phyloP scores from a whole-genome alignment of 257 asterid species.

The Solanum clarkiae region DNA sequence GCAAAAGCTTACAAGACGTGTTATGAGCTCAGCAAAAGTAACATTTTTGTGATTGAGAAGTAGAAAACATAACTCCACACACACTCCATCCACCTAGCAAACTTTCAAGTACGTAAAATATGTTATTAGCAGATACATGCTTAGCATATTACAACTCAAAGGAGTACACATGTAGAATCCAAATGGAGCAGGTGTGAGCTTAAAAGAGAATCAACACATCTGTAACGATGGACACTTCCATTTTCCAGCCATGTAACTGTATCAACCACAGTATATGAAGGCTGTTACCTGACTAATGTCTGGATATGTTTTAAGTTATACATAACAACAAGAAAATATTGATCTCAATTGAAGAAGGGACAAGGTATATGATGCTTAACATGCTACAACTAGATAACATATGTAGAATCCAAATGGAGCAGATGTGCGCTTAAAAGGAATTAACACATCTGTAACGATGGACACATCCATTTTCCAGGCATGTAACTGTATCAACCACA shows the following conservation, averaged over 20 bases:
- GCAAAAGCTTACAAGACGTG: not conserved
- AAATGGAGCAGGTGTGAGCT: slow-evolving; percentile 60
- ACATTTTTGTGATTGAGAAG: not conserved
- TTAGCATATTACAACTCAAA: not conserved
- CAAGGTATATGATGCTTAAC: not conserved
- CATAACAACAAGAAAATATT: not conserved
- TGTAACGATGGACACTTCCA: slow-evolving; percentile 47
- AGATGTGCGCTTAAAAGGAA: slow-evolving; percentile 25
- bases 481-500: slow-evolving; percentile 54
- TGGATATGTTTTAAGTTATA: slow-evolving; percentile 9
- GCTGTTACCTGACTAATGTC: slow-evolving; percentile 33
- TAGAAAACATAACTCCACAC: not conserved
- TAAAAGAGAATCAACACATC: slow-evolving; percentile 15
- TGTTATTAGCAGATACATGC: not conserved
- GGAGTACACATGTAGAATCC: slow-evolving; percentile 22
- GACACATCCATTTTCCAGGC: slow-evolving; percentile 43
- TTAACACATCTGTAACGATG: slow-evolving; percentile 52
- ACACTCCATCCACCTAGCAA: not conserved
- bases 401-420: slow-evolving; percentile 63
- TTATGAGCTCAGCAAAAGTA: not conserved
- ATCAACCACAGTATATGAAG: slow-evolving; percentile 24
- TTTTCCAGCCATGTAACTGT: slow-evolving; percentile 60
- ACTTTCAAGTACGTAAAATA: not conserved
- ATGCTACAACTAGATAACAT: not conserved
- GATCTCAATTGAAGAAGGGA: not conserved